Base-by-base conservation (phyloP, 2,329 filamentous ascomycete genomes). In the Rhinocladiella mackenziei region DNA sequence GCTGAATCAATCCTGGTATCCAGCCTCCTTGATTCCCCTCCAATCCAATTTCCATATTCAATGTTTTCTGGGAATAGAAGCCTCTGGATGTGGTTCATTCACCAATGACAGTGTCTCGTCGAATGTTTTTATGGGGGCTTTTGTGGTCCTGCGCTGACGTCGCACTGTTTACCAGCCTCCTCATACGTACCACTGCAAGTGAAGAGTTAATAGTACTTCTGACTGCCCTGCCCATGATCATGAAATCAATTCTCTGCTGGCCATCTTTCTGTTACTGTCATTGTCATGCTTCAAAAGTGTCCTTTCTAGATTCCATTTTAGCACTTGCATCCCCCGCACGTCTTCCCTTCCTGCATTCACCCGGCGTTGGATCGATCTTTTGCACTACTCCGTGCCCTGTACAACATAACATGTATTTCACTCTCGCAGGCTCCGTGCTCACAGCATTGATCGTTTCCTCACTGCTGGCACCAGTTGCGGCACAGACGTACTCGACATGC, bases 401-500 rank as follows among this genome's bases (percentile, higher is more conserved):
- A 48, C 45, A n/a, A n/a, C n/a, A n/a, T 15, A 51, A 33, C 33
- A 54, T 54, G 48, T 39, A 40, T 35, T 26, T 42, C 32, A 44
- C 34, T 14, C 14, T 42, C 23, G 22, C 25, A 22, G n/a, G 22
- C 39, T 42, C 45, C 22, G 22, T 53, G 15, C 43, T 54, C 33
- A 23, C 43, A 20, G 47, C 41, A 39, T 28, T 50, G 34, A 37
- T 36, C 32, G 6, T 55, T 15, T 43, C 36, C 31, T 48, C 44
- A 33, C 36, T 50, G 23, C 25, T 49, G 13, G 20, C 15, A 30
- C 35, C 61, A 33, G 62, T 59, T 6, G 45, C 55, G 19, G 67
- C 67, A 29, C 69, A 72, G 58, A 72, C 68, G 11, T 70, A 58
- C 44, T 67, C 67, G 2, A 53, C 62, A 43, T 72, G 69, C 55